Conservation (phyloP, 495 filamentous ascomycete species). For the Talaromyces adpressus region DNA sequence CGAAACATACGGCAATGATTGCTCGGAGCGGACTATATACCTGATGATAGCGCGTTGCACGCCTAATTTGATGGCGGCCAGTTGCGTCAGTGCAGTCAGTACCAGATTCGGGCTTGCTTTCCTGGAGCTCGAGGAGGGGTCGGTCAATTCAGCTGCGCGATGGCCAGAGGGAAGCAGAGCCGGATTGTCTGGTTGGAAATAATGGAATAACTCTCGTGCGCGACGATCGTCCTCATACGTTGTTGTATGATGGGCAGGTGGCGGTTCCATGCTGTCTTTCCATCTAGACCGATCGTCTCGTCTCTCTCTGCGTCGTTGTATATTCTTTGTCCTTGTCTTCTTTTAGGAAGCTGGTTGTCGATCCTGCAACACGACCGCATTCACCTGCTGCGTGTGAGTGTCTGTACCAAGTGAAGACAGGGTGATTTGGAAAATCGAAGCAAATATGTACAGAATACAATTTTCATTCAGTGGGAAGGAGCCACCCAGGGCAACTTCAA, state of each 20-base stretch:
- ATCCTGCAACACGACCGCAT: neutral
- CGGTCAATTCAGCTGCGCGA: neutral
- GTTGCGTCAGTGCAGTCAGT: conserved; percentile 45
- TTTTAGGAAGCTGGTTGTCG: neutral
- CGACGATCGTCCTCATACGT: conserved; percentile 16
- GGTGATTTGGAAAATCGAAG: neutral
- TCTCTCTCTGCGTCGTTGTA: neutral
- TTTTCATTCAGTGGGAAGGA: neutral
- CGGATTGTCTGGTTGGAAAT: conserved; percentile 29
- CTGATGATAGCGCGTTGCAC: conserved; percentile 36
- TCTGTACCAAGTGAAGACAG: neutral
- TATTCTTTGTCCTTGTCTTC: neutral
- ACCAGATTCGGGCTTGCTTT: conserved; percentile 39
- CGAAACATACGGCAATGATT: conserved; percentile 10
- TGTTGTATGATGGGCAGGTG: neutral
- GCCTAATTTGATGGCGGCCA: conserved; percentile 39
- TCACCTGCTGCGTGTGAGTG: neutral
- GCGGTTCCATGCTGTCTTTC: neutral
- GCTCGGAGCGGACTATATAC: conserved; percentile 8
- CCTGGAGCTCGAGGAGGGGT: conserved; percentile 2
- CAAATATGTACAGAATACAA: neutral
- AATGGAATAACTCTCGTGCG: conserved; percentile 38
- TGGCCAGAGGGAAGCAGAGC: neutral
- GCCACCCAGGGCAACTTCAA: neutral
- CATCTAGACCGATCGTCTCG: neutral